Evolutionary conservation across 306 rosid genomes (phyloP).

Genomic region (Trichosanthes truncata): DNA sequence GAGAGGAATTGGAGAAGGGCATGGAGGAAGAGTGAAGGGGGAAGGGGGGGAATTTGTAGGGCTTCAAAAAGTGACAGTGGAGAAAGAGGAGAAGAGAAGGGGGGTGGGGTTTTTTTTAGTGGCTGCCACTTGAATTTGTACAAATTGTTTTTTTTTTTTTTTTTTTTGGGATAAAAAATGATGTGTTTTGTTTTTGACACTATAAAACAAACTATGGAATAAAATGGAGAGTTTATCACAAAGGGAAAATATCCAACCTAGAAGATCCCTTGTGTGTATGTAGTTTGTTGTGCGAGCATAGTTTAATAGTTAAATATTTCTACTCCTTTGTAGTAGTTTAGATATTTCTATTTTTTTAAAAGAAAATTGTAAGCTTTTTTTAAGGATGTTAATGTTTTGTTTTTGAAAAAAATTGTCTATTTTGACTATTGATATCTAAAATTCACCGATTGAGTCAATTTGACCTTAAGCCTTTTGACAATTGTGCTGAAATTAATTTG

Average conservation of each 20-base stretch:
- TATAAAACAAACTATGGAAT: neutral
- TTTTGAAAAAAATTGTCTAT: too few relatives aligned
- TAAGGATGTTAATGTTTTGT: too few relatives aligned
- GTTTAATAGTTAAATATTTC: too few relatives aligned
- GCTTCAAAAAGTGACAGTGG: neutral
- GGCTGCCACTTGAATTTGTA: neutral
- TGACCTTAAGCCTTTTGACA: too few relatives aligned
- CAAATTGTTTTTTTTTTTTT: neutral
- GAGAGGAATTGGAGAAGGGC: neutral
- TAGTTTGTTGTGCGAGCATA: neutral
- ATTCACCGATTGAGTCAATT: too few relatives aligned
- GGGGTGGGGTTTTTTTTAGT: neutral
- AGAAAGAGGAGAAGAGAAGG: neutral
- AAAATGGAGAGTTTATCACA: neutral
- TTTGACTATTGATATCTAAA: too few relatives aligned
- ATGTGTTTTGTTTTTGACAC: neutral
- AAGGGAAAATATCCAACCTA: neutral
- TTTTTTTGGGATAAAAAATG: neutral
- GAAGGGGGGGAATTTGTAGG: slow-evolving; percentile 6
- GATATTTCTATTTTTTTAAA: too few relatives aligned
- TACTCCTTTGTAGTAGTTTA: too few relatives aligned
- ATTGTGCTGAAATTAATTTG: too few relatives aligned
- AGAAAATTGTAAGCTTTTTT: too few relatives aligned
- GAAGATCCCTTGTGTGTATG: neutral
- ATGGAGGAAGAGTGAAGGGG: neutral